Conservation (phyloP, 805 yeast genomes). For the Candida methanosorbosa region DNA sequence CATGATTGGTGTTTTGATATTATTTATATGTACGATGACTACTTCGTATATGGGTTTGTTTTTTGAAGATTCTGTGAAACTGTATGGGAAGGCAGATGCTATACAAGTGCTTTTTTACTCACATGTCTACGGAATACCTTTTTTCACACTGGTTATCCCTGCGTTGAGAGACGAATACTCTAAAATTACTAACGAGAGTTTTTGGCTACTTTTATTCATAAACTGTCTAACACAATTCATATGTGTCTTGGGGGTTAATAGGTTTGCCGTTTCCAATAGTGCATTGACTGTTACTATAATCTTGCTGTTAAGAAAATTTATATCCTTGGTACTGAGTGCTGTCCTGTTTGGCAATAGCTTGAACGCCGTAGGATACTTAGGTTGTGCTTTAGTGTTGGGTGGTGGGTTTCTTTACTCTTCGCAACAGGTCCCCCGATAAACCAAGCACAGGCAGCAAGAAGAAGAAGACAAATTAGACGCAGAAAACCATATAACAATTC, state of each 20-base stretch:
- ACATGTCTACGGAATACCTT: constrained; percentile 47
- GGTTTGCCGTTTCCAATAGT: constrained; percentile 45
- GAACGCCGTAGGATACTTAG: constrained; percentile 29
- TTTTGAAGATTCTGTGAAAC: constrained; percentile 39
- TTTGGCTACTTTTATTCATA: constrained; percentile 21
- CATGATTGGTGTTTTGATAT: constrained; percentile 3
- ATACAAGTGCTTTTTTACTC: constrained; percentile 55
- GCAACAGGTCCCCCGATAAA: too few relatives aligned
- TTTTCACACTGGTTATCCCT: constrained; percentile 32
- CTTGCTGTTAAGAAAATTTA: constrained; percentile 51
- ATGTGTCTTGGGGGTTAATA: constrained; percentile 64
- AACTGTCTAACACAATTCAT: constrained; percentile 48
- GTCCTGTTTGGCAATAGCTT: constrained; percentile 40
- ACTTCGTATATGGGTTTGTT: constrained; percentile 51
- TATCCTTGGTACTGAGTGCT: constrained; percentile 50
- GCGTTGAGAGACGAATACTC: constrained; percentile 11
- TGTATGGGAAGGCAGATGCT: constrained; percentile 51
- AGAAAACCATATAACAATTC: too few relatives aligned
- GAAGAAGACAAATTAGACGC: too few relatives aligned
- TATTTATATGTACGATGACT: constrained; percentile 31
- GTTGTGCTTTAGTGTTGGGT: constrained; percentile 40
- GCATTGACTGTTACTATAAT: constrained; percentile 59
- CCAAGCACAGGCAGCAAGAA: too few relatives aligned
- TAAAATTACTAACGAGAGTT: background rate
- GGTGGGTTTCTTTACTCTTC: constrained; percentile 45